These are phyloP conservation scores for Globisporangium heterothallicum DNA, from an alignment of 352 stramenopile species.

Conservation along the genomic window DNA sequence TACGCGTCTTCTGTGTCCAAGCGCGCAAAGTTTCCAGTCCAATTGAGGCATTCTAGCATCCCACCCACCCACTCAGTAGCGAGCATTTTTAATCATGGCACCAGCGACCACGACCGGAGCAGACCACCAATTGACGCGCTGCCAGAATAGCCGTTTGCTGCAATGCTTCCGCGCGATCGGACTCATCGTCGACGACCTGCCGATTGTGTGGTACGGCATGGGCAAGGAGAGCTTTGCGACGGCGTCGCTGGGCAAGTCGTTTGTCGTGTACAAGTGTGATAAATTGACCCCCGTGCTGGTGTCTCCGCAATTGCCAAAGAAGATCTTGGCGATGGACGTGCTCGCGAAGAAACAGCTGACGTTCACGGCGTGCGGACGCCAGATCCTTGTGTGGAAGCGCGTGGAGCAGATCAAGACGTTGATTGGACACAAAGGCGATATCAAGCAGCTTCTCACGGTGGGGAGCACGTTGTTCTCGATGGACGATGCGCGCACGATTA, in stretches of 20 bases:
- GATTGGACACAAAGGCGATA: conserved; percentile 43
- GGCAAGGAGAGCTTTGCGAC: conserved; percentile 87
- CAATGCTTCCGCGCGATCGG: conserved; percentile 90
- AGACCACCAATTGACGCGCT: conserved; percentile 28
- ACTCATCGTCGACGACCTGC: conserved; percentile 81
- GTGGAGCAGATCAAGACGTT: conserved; percentile 51
- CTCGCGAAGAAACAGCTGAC: conserved; percentile 68
- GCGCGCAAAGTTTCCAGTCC: no score
- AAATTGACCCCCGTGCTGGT: conserved; percentile 84
- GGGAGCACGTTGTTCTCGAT: conserved; percentile 70
- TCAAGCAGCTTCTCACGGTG: conserved; percentile 59
- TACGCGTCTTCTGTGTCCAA: no score
- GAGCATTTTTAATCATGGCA: neutral
- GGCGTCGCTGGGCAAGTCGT: conserved; percentile 85
- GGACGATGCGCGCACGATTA: conserved; percentile 44
- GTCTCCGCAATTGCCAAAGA: conserved; percentile 74
- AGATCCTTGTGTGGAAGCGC: conserved; percentile 73
- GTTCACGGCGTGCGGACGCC: conserved; percentile 64
- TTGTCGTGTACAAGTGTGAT: conserved; percentile 90
- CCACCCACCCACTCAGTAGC: neutral
- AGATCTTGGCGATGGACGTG: conserved; percentile 61
- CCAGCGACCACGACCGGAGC: neutral
- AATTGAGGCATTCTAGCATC: no score
- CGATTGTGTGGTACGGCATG: conserved; percentile 84
- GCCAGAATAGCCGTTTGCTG: conserved; percentile 70